Percentiles rank a stretch among this genome's conserved stretches.
Conservation (phyloP, 2,329 filamentous ascomycete species). For the Thyridium curvatum region DNA sequence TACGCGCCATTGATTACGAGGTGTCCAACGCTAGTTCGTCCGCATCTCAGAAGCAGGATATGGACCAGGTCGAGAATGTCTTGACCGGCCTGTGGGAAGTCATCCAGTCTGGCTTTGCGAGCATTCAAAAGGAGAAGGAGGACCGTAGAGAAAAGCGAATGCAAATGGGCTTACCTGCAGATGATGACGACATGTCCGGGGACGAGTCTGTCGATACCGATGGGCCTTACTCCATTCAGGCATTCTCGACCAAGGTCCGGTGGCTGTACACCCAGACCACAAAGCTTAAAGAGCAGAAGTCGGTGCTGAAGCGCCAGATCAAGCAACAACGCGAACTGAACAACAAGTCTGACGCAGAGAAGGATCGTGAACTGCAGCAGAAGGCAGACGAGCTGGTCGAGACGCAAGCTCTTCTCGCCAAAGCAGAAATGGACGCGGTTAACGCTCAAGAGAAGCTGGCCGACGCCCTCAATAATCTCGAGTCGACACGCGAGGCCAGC, state of each 20-base stretch:
- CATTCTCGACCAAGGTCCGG: conserved; percentile 73
- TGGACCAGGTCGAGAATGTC: conserved; percentile 50
- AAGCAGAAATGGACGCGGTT: conserved; percentile 25
- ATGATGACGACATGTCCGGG: conserved; percentile 56
- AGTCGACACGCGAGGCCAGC: conserved; percentile 24
- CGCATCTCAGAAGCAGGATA: conserved; percentile 34
- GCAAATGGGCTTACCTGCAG: conserved; percentile 51
- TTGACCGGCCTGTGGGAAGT: conserved; percentile 52
- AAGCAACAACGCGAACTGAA: conserved; percentile 93
- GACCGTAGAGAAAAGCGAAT: conserved; percentile 45
- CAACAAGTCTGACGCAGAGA: conserved; percentile 71
- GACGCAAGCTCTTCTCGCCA: conserved; percentile 18
- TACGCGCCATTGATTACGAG: conserved; percentile 43
- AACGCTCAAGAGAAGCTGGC: conserved; percentile 43
- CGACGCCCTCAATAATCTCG: conserved; percentile 40
- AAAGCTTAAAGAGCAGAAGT: conserved; percentile 78
- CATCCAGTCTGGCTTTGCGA: conserved; percentile 48
- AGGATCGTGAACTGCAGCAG: conserved; percentile 56
- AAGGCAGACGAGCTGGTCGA: conserved; percentile 51
- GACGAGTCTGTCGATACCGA: conserved; percentile 51
- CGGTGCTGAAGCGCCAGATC: conserved; percentile 83
- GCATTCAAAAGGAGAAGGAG: conserved; percentile 46
- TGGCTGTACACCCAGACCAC: conserved; percentile 73
- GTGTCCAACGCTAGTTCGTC: conserved; percentile 24
- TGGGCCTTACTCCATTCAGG: conserved; percentile 64